Percentiles rank a stretch among this genome's conserved stretches.
Conservation (phyloP, 331 rosid species). For the Prunus yedoensis region DNA sequence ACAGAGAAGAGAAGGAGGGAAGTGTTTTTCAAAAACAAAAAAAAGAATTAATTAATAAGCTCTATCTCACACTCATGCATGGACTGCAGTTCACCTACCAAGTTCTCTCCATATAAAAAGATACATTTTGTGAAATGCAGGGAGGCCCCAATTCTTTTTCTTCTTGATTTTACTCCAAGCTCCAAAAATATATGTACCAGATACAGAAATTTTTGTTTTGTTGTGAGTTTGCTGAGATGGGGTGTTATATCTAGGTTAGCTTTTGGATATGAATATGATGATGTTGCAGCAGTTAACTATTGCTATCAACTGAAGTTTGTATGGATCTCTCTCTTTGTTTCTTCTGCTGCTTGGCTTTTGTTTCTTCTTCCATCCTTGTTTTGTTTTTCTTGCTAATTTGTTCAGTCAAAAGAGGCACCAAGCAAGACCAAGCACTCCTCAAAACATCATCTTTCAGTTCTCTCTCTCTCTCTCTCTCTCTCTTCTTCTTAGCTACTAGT, state of each 20-base stretch:
- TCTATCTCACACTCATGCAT: conserved; percentile 50
- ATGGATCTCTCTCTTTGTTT: conserved; percentile 40
- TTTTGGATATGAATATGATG: conserved; percentile 14
- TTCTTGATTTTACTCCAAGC: background rate
- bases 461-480: conserved; percentile 14
- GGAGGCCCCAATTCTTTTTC: background rate
- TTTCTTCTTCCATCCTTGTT: conserved; percentile 33
- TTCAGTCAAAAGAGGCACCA: conserved; percentile 32
- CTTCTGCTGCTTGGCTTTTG: conserved; percentile 26
- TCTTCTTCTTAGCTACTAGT: conserved; percentile 3
- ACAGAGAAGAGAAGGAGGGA: too few relatives aligned
- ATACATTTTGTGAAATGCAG: conserved; percentile 15
- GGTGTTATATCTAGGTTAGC: background rate
- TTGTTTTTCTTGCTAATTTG: conserved; percentile 26
- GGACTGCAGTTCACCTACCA: conserved; percentile 71
- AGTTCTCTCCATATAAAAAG: conserved; percentile 25
- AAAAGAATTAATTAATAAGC: background rate
- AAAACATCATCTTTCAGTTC: conserved; percentile 18
- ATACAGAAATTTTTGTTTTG: conserved; percentile 16
- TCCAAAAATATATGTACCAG: background rate
- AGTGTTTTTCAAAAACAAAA: background rate
- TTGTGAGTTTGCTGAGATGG: conserved; percentile 20
- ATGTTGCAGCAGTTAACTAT: conserved; percentile 58
- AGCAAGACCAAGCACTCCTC: conserved; percentile 22
- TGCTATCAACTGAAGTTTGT: conserved; percentile 46